Base-by-base conservation (phyloP, 208 protist species). In the Trypanosoma grayi region DNA sequence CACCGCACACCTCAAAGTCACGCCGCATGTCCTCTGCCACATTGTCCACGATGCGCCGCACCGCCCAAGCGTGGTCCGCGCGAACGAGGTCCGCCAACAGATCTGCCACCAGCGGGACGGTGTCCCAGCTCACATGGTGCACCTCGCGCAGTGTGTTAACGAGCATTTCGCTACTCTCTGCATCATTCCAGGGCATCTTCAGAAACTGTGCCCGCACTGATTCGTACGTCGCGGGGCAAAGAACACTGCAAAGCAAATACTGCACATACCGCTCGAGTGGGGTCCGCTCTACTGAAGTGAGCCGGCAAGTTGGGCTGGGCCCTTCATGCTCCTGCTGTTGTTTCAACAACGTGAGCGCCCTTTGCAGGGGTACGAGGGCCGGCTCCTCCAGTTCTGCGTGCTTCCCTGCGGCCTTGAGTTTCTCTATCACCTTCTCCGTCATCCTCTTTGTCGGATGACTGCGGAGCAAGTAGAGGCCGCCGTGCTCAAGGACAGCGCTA, bases 11-110 rank as follows among this genome's bases (percentile, higher is more conserved):
- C 48, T 72, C 66, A 36, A 72, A 22, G 34, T 72, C 66, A 60
- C 66, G 66, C 18, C 66, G 39, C 34, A 72, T 33, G 20, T 72
- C 66, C 36, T 72, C 66, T 30, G 28, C 40, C 25, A 72, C 18
- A 18, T 41, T 25, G 27, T 64, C 47, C 9, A 65, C n/a, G 59
- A 72, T 58, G 30, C 33, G 46, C 37, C 50, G 56, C 33, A 58
- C 50, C 27, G 44, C 20, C 4, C 27, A 24, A 0, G 11, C 30
- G 14, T 58, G 27, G 27, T 44, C 56, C 5, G 39, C 45, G 13
- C 24, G 41, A 14, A 18, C 33, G 14, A 72, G 44, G 16, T 57
- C 66, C 7, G 31, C 45, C 16, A 72, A 16, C 0, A 72, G 27
- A 22, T 66, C 44, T 0, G 52, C 53, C 28, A 72, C 9, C 28